Evolutionary conservation across 148 eudicot genomes (phyloP).

Genomic region (Persicaria tinctoria): DNA sequence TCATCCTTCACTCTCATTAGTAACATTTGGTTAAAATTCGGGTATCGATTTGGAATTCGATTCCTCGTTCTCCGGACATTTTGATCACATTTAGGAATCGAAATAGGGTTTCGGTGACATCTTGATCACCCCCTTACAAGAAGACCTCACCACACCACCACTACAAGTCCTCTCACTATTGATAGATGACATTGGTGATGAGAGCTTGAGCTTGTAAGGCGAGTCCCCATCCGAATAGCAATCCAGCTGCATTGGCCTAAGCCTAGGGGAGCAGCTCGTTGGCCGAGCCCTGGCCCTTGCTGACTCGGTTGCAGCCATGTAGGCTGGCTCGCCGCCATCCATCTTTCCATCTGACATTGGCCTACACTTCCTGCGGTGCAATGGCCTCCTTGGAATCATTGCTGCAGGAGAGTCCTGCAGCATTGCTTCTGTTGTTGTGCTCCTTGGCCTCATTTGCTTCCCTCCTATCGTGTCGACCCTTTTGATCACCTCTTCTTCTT

Average conservation of each 20-base stretch:
- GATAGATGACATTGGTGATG: constrained; percentile 12
- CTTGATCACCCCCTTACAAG: constrained; percentile 1
- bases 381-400: constrained; percentile 32
- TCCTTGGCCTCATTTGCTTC: constrained; percentile 20
- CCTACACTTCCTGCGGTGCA: constrained; percentile 40
- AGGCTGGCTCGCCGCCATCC: constrained; percentile 22
- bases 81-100: background rate
- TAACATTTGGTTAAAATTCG: background rate
- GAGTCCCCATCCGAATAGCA: constrained; percentile 11
- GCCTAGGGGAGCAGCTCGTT: constrained; percentile 13
- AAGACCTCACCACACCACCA: constrained; percentile 5
- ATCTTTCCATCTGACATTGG: constrained; percentile 23
- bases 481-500: constrained; percentile 31
- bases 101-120: background rate
- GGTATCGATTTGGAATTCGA: background rate
- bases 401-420: constrained; percentile 14
- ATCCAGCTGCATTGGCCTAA: constrained; percentile 5
- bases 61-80: background rate
- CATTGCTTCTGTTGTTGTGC: background rate
- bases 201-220: constrained; percentile 7
- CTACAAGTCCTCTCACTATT: constrained; percentile 15
- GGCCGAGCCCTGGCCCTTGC: constrained; percentile 15
- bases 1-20: background rate
- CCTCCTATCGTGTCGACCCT: constrained; percentile 21
- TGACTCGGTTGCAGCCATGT: constrained; percentile 35